Evolutionary conservation across 225 moss, liverwort and hornwort species (phyloP).

Genomic region (Straminergon stramineum): DNA sequence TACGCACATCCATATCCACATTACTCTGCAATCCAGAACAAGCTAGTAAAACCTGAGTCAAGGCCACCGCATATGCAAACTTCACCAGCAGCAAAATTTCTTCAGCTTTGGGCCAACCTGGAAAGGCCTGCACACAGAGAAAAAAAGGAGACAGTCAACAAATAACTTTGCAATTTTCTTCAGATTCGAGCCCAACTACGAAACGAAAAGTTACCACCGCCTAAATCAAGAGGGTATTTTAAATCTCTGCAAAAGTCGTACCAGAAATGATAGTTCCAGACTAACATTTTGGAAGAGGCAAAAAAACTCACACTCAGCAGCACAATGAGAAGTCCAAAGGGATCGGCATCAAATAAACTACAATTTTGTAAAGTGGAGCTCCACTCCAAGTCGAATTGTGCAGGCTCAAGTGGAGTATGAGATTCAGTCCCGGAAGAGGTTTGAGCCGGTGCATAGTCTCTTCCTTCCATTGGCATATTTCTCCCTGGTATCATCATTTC

Average conservation of each 20-base stretch:
- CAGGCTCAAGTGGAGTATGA: too few relatives aligned
- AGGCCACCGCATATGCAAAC: slow-evolving; percentile 52
- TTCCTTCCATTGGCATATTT: background rate
- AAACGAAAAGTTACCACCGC: background rate
- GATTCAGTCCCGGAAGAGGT: too few relatives aligned
- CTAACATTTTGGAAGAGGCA: background rate
- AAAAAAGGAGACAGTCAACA: background rate
- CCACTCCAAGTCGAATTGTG: too few relatives aligned
- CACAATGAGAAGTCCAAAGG: slow-evolving; percentile 70
- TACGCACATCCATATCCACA: slow-evolving; percentile 2
- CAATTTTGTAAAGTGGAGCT: background rate
- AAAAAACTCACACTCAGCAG: slow-evolving; percentile 69
- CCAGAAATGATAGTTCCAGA: background rate
- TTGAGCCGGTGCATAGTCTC: background rate
- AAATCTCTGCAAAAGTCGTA: background rate
- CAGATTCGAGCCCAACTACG: background rate
- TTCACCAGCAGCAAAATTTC: slow-evolving; percentile 73
- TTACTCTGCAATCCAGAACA: slow-evolving; percentile 38
- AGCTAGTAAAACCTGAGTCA: slow-evolving; percentile 67
- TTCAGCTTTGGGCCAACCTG: slow-evolving; percentile 69
- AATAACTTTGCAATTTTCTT: background rate
- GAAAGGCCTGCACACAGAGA: slow-evolving; percentile 49
- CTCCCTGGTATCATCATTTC: background rate
- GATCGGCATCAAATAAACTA: slow-evolving; percentile 59
- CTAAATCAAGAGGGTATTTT: background rate